Percentiles rank a stretch among this genome's conserved stretches.
Evolutionary conservation across 2,329 filamentous ascomycete species (phyloP).

Genomic region (Diaporthe ilicicola): DNA sequence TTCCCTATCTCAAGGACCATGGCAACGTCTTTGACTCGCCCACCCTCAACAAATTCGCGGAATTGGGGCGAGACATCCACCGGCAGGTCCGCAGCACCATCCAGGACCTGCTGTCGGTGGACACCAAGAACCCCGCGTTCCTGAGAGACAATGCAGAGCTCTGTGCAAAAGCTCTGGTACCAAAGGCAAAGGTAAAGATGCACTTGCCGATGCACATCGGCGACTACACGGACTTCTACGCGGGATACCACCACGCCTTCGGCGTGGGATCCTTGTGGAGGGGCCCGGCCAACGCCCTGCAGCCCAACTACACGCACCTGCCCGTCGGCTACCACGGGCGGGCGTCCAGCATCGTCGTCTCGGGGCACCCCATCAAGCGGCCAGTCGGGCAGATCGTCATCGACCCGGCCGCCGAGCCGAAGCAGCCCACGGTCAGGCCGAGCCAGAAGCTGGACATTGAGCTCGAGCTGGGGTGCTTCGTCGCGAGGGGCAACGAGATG

Average conservation of each 20-base stretch:
- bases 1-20: constrained; percentile 35
- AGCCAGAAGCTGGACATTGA: constrained; percentile 79
- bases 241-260: constrained; percentile 80
- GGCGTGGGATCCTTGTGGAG: constrained; percentile 75
- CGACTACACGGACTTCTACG: constrained; percentile 89
- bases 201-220: constrained; percentile 82
- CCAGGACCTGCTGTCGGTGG: constrained; percentile 69
- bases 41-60: constrained; percentile 68
- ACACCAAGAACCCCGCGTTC: constrained; percentile 67
- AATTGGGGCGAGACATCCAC: constrained; percentile 73
- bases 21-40: constrained; percentile 40
- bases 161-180: constrained; percentile 66
- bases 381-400: constrained; percentile 79
- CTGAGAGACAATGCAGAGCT: constrained; percentile 69
- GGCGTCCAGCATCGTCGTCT: constrained; percentile 78
- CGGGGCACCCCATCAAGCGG: constrained; percentile 75
- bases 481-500: constrained; percentile 70
- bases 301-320: constrained; percentile 83
- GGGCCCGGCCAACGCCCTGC: constrained; percentile 75
- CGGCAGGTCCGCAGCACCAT: constrained; percentile 74
- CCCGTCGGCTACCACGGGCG: constrained; percentile 86
- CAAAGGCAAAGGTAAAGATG: constrained; percentile 65
- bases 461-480: constrained; percentile 80
- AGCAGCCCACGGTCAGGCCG: constrained; percentile 69
- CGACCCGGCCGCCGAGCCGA: constrained; percentile 68